These are phyloP conservation scores for Rostrohypoxylon terebratum DNA, from an alignment of 495 filamentous ascomycete species.

Conservation along the genomic window DNA sequence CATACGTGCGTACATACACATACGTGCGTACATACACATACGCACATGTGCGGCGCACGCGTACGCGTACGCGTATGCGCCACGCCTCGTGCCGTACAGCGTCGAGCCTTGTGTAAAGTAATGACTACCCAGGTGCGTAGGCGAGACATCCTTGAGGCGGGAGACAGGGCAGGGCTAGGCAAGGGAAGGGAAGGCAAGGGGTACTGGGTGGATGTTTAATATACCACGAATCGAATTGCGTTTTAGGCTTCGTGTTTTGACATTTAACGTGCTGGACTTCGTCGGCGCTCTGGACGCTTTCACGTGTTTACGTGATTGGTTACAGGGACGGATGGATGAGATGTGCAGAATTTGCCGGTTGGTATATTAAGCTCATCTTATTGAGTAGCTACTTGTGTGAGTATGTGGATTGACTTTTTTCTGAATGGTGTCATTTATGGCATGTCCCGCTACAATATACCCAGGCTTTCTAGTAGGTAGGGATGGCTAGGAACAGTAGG, in stretches of 20 bases:
- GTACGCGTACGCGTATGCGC: not conserved
- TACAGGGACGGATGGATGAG: not conserved
- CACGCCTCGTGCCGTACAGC: not conserved
- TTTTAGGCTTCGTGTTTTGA: not conserved
- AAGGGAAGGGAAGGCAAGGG: not conserved
- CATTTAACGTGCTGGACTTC: not conserved
- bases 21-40: not conserved
- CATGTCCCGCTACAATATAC: not conserved
- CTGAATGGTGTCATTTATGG: not conserved
- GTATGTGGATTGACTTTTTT: not conserved
- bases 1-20: not conserved
- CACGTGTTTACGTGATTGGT: not conserved
- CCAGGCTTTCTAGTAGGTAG: not conserved
- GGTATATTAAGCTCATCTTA: not conserved
- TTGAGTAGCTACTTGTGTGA: not conserved
- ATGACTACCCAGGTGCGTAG: not conserved
- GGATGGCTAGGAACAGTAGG: not conserved
- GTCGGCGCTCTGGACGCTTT: not conserved
- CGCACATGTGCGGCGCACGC: not conserved
- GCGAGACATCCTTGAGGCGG: not conserved
- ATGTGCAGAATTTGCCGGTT: not conserved
- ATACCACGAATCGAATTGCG: constrained; percentile 3
- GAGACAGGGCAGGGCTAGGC: not conserved
- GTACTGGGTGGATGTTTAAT: not conserved
- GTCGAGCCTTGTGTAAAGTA: constrained; percentile 8